Base-by-base conservation (phyloP, 495 filamentous ascomycete species). In the Chaetomium tenue region DNA sequence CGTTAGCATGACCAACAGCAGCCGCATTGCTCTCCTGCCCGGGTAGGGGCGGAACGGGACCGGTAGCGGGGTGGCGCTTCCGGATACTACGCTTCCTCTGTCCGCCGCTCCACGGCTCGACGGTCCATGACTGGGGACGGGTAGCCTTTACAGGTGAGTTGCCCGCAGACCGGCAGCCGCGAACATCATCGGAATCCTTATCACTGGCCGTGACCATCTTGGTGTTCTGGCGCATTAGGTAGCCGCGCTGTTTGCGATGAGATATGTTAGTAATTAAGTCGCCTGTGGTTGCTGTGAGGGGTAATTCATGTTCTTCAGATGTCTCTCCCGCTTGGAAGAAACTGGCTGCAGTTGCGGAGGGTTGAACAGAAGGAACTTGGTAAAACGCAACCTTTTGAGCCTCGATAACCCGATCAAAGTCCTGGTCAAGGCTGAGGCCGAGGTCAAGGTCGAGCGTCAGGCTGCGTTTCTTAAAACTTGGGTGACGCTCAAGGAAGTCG, bases 141-240 rank as follows among this genome's bases (percentile, higher is more conserved):
- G 84, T 72, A 56, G 77, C 71, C 74, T 94, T 95, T 16, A 91
- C 80, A 22, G 91, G 87, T 11, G 88, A 88, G 64, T 86, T 87
- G n/a, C 83, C 85, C 28, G 86, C 85, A 42, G 89, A 88, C 20
- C 85, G 84, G 18, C 82, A 82, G 20, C 80, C 84, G 61, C 76
- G 62, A 44, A 57, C 55, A n/a, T 84, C 83, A 50, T 82, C 77
- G 1, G 79, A 77, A 20, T 82, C 81, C 66, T 81, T 80, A 61
- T 89, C 86, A 72, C 87, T 96, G 63, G 95, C 94, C 63, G 97
- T 89, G 59, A 98, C 91, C 50, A 98, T 85, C 72, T 97, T 97
- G 20, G 94, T 98, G 75, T 98, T 98, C 67, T 98, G 94, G 68
- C 94, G 87, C 94, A 97, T 98, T 37, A 98, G 83, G 70, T 98